Evolutionary conservation across 805 yeast species (phyloP), one percentile per base, ranked within the genome.

Genomic region (Pichia deserticola): DNA sequence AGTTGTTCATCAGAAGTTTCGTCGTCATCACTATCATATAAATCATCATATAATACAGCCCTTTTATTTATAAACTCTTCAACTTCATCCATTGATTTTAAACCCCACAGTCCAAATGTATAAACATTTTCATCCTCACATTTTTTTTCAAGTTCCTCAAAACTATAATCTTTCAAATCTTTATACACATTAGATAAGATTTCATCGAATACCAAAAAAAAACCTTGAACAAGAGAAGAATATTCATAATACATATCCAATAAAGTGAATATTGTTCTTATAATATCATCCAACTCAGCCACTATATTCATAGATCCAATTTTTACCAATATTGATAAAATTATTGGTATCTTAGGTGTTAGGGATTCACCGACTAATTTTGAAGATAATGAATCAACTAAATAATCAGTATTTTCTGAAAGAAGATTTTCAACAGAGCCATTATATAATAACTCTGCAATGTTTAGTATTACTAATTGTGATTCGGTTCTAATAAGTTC

Each of bases 171-270:
- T 8, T 45, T 43, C 45, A 76, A 49, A 56, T 73, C 76, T 20
- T 65, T 62, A 34, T 64, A 61, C 36, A 81, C 65, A 58, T 81
- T 82, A 34, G 67, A 65, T 7, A 81, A 69, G 5, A 87, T 64
- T 29, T 79, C 82, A 47, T 77, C 77, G 58, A 90, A 88, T 0
- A 88, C 84, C 3, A 74, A 66, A 53, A 89, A 86, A 51, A 88
- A 82, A 1, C 88, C 87, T 51, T 82, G 82, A 48, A 87, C 82
- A 15, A 93, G 68, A 13, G 73, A 70, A 2, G 81, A 69, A 63
- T 92, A 92, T 0, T 92, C 95, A 66, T 90, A 96, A 60, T 84
- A 92, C 47, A 81, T 72, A 66, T 92, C 98, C 45, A 92, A 71
- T 36, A 90, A 68, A 20, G 82, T 78, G 63, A 92, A 89, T 54